A percentile compares a stretch with the other conserved stretches of the same genome.
Evolutionary conservation across 1,284 basidiomycete genomes (phyloP).

Genomic region (Ustilago tritici): DNA sequence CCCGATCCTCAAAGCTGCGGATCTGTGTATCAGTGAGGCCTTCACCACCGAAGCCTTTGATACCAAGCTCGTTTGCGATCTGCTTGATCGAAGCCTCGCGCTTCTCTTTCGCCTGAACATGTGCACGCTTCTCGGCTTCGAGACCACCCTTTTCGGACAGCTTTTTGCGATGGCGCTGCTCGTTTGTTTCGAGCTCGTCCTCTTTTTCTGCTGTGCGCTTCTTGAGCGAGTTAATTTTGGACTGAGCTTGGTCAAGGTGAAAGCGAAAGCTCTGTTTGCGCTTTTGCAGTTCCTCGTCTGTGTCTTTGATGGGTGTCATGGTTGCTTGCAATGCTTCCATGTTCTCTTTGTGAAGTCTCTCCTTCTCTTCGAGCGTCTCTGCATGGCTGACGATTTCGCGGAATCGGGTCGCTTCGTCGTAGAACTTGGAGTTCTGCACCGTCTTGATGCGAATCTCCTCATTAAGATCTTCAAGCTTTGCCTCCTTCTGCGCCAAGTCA

Average conservation of each 20-base stretch:
- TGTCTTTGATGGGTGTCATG: conserved; percentile 79
- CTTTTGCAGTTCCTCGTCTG: conserved; percentile 80
- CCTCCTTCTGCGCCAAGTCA: conserved; percentile 56
- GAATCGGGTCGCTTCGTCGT: conserved; percentile 85
- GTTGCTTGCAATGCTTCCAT: conserved; percentile 75
- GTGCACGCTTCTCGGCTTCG: conserved; percentile 62
- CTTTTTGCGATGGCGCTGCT: conserved; percentile 44
- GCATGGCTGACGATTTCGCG: conserved; percentile 83
- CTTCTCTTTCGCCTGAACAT: conserved; percentile 79
- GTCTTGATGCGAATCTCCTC: conserved; percentile 72
- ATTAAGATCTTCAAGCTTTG: conserved; percentile 57
- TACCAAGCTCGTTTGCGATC: conserved; percentile 77
- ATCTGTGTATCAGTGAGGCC: conserved; percentile 79
- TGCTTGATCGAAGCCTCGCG: conserved; percentile 82
- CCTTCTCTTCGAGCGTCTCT: conserved; percentile 78
- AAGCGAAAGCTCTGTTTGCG: conserved; percentile 81
- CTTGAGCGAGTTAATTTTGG: conserved; percentile 73
- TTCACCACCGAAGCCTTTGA: conserved; percentile 80
- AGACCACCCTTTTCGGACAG: conserved; percentile 66
- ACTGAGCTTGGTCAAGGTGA: conserved; percentile 75
- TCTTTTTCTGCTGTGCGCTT: conserved; percentile 75
- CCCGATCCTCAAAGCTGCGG: conserved; percentile 75
- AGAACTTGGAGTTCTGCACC: conserved; percentile 82
- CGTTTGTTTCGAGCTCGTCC: conserved; percentile 70
- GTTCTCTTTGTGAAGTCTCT: conserved; percentile 77